Evolutionary conservation across 768 basidiomycete genomes (phyloP), one percentile per base, ranked within the genome.

Genomic region (Gelatoporia subvermispora): DNA sequence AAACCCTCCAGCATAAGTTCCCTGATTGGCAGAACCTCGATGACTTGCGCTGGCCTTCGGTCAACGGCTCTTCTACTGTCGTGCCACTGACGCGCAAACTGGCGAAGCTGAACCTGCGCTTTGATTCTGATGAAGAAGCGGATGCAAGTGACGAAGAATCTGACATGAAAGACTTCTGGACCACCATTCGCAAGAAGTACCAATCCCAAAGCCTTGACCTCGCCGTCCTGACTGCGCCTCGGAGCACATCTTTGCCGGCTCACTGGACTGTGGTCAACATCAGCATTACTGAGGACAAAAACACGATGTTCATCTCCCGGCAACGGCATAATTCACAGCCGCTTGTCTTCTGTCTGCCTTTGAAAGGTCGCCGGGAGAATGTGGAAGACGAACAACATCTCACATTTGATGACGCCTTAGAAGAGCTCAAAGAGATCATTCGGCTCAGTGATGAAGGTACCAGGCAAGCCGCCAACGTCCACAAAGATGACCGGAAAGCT

Each of bases 251-350:
- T 31, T 69, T 97, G 1, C 93, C 95, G 0, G 47, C 60, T 2
- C 78, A 84, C 50, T 98, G 95, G 94, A 85, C 83, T 4, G 76
- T 92, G 18, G 70, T 96, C 49, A 88, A 85, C 52, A 81, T 98
- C 56, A 87, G 76, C 59, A 74, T 97, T 47, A 85, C 90, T 0
- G 81, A 87, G 1, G 92, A 96, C 59, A 83, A 82, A 53, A 84
- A 79, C 53, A 86, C 88, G 7, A 74, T 98, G 62, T 85, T 97
- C 53, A 67, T 96, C 39, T 83, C 88, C 3, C 83, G 94, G 15
- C 85, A 92, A 57, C 77, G 85, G 20, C 73, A 78, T 2, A 73
- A 72, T 0, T 64, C 66, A 15, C 67, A 76, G 3, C 88, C 93
- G 0, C 70, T 97, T 21, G 73, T 97, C 11, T 93, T 98, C 65